Conservation (phyloP, 176 grass and related monocot species). For the Juncus inflexus region DNA sequence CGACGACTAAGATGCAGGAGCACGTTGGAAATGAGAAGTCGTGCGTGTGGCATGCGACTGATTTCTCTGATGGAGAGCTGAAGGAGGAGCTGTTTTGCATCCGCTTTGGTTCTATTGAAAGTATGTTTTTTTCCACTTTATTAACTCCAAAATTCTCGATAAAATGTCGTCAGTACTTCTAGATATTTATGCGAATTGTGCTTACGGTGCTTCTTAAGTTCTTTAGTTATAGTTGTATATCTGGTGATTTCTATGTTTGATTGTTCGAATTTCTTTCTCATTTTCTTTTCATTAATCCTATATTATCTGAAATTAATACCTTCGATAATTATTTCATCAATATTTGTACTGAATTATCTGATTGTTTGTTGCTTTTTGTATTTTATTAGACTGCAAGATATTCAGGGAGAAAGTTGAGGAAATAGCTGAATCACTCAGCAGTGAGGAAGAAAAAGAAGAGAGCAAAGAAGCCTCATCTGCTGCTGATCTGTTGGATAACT, state of each 20-base stretch:
- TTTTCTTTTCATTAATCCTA: too few relatives aligned
- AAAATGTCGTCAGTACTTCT: too few relatives aligned
- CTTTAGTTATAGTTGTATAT: too few relatives aligned
- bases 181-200: too few relatives aligned
- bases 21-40: slow-evolving; percentile 78
- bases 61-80: slow-evolving; percentile 72
- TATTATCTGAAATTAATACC: too few relatives aligned
- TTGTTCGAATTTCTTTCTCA: too few relatives aligned
- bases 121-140: slow-evolving; percentile 34
- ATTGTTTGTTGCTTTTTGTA: background rate
- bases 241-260: too few relatives aligned
- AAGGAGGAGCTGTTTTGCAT: slow-evolving; percentile 89
- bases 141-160: background rate
- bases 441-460: slow-evolving; percentile 15
- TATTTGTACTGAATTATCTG: too few relatives aligned
- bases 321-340: too few relatives aligned
- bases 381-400: slow-evolving; percentile 25
- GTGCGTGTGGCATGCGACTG: slow-evolving; percentile 74
- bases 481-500: slow-evolving; percentile 28
- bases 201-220: too few relatives aligned
- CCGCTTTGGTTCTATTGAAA: slow-evolving; percentile 76
- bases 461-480: slow-evolving; percentile 23
- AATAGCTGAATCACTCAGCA: slow-evolving; percentile 28
- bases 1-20: slow-evolving; percentile 71
- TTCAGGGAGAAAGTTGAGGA: slow-evolving; percentile 34